A percentile compares a stretch with the other conserved stretches of the same genome.
These are phyloP conservation scores for Phytophthora palmivora DNA, from an alignment of 352 stramenopile genomes.

Conservation along the genomic window DNA sequence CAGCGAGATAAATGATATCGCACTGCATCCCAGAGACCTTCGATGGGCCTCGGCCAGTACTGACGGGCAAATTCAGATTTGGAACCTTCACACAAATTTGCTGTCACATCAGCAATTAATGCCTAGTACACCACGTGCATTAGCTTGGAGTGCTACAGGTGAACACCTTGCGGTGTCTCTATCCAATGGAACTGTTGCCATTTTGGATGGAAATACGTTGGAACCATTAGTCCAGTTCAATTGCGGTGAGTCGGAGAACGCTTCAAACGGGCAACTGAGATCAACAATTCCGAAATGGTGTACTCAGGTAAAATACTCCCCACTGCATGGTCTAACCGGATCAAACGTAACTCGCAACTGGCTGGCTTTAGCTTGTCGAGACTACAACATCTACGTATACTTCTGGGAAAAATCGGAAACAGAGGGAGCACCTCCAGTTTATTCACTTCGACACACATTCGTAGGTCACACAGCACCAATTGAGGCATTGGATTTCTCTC, in stretches of 20 bases:
- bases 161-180: constrained; percentile 57
- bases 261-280: constrained; percentile 9
- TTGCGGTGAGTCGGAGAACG: constrained; percentile 23
- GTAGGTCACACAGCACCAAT: constrained; percentile 71
- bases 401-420: constrained; percentile 21
- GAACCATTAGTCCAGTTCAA: constrained; percentile 26
- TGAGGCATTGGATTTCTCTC: constrained; percentile 72
- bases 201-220: constrained; percentile 46
- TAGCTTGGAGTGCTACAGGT: constrained; percentile 50
- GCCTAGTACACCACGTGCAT: constrained; percentile 23
- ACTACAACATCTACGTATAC: constrained; percentile 87
- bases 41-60: constrained; percentile 49
- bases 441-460: constrained; percentile 63
- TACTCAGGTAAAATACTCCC: constrained; percentile 58
- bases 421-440: constrained; percentile 24
- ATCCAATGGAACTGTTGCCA: constrained; percentile 39
- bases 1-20: constrained; percentile 34
- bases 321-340: constrained; percentile 6
- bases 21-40: constrained; percentile 48
- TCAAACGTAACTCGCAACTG: constrained; percentile 21
- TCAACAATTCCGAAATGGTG: constrained; percentile 56
- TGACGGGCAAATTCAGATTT: constrained; percentile 46
- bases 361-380: constrained; percentile 61
- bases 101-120: constrained; percentile 30
- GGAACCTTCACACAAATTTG: constrained; percentile 48